Conservation (phyloP, 2,329 filamentous ascomycete species). For the Westerdykella aurantiaca region DNA sequence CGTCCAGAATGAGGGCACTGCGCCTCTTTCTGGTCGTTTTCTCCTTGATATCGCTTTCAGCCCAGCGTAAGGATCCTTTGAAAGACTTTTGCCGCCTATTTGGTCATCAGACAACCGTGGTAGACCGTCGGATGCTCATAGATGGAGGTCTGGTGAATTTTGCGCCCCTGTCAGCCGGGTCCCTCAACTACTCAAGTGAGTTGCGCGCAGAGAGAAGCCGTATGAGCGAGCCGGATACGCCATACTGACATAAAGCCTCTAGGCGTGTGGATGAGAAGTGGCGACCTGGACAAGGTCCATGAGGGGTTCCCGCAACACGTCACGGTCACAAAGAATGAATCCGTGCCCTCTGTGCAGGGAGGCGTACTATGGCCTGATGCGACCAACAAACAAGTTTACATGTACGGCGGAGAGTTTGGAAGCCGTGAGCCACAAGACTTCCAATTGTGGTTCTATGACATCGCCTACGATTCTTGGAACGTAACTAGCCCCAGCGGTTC, state of each 20-base stretch:
- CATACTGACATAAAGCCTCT: background rate
- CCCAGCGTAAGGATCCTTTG: conserved; percentile 9
- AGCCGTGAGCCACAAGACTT: conserved; percentile 38
- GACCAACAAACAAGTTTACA: conserved; percentile 58
- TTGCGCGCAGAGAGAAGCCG: too few relatives aligned
- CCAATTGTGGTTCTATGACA: conserved; percentile 51
- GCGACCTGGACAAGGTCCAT: conserved; percentile 41
- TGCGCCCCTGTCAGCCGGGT: conserved; percentile 5
- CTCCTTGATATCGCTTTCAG: background rate
- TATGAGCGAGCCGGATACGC: background rate
- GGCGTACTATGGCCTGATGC: conserved; percentile 54
- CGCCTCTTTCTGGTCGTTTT: background rate
- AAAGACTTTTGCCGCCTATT: conserved; percentile 14
- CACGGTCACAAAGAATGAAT: conserved; percentile 52
- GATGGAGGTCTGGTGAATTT: conserved; percentile 34
- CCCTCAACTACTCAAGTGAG: conserved; percentile 13
- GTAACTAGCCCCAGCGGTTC: conserved; percentile 6
- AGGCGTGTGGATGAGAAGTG: conserved; percentile 51
- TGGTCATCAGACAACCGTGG: conserved; percentile 53
- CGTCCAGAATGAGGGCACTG: background rate
- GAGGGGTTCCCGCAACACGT: conserved; percentile 45
- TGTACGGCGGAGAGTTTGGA: conserved; percentile 53
- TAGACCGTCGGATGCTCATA: conserved; percentile 54
- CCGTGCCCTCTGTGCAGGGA: conserved; percentile 44
- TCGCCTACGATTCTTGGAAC: conserved; percentile 49